Evolutionary conservation across 371 early-diverging fungal genomes (phyloP).

Genomic region (Mortierella sp.): DNA sequence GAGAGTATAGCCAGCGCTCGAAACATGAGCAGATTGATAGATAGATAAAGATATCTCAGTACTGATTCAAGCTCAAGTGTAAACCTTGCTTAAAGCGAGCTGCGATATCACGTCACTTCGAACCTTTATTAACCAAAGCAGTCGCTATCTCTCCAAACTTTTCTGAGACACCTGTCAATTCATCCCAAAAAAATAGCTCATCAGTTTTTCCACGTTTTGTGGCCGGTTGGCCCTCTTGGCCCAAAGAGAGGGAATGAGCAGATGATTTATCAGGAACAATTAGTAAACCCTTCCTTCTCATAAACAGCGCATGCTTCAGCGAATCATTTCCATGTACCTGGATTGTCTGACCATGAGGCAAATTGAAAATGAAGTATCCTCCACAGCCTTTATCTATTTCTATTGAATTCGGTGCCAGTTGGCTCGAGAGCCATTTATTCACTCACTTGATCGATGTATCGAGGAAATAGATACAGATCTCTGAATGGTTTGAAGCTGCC

Average conservation of each 20-base stretch:
- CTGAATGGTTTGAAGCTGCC: too few relatives aligned
- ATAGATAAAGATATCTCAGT: neutral
- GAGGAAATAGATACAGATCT: neutral
- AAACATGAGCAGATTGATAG: neutral
- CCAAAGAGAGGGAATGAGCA: neutral
- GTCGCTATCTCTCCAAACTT: neutral
- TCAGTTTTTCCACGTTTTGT: constrained; percentile 40
- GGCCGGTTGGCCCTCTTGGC: neutral
- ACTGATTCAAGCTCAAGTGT: too few relatives aligned
- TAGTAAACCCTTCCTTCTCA: neutral
- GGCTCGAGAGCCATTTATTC: neutral
- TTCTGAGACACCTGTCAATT: constrained; percentile 9
- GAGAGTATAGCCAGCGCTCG: too few relatives aligned
- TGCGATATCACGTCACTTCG: constrained; percentile 1
- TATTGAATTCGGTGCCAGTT: neutral
- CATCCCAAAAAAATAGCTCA: constrained; percentile 25
- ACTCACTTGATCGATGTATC: neutral
- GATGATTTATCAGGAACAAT: constrained; percentile 1
- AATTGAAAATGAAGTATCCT: neutral
- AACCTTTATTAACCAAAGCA: neutral
- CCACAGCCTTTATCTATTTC: neutral
- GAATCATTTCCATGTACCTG: neutral
- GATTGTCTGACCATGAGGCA: neutral
- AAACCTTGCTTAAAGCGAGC: too few relatives aligned
- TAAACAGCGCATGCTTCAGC: neutral